A percentile compares a stretch with the other conserved stretches of the same genome.
Evolutionary conservation across 306 rosid species (phyloP).

Genomic region (Oxytropis ochrocephala): DNA sequence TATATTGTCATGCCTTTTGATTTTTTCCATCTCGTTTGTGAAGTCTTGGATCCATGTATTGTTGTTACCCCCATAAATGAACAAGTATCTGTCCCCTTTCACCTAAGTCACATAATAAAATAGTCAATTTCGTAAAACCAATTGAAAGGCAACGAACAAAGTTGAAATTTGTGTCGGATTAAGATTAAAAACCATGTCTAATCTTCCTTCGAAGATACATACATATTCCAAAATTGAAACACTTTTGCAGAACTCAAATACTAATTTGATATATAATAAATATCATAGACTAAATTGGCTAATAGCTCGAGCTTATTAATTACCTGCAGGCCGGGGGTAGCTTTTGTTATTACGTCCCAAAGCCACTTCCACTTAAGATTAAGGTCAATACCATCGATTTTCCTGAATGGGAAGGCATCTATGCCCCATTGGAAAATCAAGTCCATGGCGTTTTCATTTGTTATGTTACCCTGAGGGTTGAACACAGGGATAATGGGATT

Average conservation of each 20-base stretch:
- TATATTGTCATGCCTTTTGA: neutral
- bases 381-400: slow-evolving; percentile 15
- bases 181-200: too few relatives aligned
- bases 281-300: too few relatives aligned
- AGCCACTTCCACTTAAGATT: slow-evolving; percentile 25
- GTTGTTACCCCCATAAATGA: slow-evolving; percentile 22
- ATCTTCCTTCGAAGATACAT: too few relatives aligned
- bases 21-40: neutral
- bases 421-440: slow-evolving; percentile 35
- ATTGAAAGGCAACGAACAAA: too few relatives aligned
- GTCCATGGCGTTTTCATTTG: slow-evolving; percentile 8
- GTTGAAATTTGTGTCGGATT: too few relatives aligned
- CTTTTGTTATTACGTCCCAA: slow-evolving; percentile 23
- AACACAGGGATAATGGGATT: slow-evolving; percentile 22
- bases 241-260: too few relatives aligned
- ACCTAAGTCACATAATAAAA: neutral
- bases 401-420: slow-evolving; percentile 27
- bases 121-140: neutral
- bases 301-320: too few relatives aligned
- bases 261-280: too few relatives aligned
- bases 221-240: too few relatives aligned
- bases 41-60: slow-evolving; percentile 26
- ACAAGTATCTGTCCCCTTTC: slow-evolving; percentile 17
- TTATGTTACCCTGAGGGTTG: neutral
- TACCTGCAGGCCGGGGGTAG: slow-evolving; percentile 16